Conservation (phyloP, 768 basidiomycete species). For the Termitomyces sp. region DNA sequence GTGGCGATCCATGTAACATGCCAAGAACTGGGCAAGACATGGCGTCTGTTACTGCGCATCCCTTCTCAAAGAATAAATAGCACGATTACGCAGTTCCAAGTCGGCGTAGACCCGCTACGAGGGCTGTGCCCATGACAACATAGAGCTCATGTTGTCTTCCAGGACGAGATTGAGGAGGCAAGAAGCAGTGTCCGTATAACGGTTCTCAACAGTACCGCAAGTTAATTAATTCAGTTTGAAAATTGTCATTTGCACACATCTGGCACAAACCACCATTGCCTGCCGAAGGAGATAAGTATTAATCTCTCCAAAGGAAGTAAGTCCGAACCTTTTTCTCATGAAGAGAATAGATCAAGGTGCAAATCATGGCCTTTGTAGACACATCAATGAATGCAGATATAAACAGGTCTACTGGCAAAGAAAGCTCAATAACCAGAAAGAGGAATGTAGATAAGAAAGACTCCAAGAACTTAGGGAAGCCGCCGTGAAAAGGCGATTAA, state of each 20-base stretch:
- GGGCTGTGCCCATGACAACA: not conserved
- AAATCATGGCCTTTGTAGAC: not conserved
- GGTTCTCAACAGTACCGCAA: not conserved
- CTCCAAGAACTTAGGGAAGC: not conserved
- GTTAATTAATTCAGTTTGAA: not conserved
- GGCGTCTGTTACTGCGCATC: not conserved
- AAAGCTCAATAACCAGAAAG: not conserved
- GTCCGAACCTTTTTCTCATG: not conserved
- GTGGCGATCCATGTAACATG: not conserved
- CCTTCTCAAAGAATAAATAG: not conserved
- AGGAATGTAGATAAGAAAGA: not conserved
- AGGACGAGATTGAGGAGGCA: not conserved
- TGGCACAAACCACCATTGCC: not conserved
- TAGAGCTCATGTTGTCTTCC: not conserved
- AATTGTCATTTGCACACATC: not conserved
- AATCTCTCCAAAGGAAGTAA: not conserved
- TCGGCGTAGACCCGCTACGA: not conserved
- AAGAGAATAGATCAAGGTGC: not conserved
- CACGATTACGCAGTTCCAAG: not conserved
- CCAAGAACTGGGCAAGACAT: slow-evolving; percentile 1
- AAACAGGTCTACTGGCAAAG: not conserved
- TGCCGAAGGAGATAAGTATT: not conserved
- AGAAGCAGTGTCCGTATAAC: not conserved
- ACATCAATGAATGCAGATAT: not conserved
- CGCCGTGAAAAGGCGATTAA: not conserved